Conservation (phyloP, 176 grass and related monocot species). For the Stipa capillata region DNA sequence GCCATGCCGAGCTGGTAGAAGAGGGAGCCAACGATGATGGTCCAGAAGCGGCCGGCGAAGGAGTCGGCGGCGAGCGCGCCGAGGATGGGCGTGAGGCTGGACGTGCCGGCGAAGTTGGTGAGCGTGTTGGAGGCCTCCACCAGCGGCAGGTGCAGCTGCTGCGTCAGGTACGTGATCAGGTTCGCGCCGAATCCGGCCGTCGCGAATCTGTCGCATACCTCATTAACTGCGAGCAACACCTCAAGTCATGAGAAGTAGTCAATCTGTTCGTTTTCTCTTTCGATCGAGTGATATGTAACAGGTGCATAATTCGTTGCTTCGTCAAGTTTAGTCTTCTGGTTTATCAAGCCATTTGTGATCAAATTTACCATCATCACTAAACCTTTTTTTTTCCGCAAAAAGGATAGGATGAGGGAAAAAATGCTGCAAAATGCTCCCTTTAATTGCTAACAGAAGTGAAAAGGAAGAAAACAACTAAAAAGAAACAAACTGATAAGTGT, state of each 20-base stretch:
- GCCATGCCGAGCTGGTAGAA: slow-evolving; percentile 65
- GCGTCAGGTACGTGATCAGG: slow-evolving; percentile 72
- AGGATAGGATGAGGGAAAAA: not conserved
- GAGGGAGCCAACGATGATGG: slow-evolving; percentile 46
- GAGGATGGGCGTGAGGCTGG: slow-evolving; percentile 58
- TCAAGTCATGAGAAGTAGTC: not conserved
- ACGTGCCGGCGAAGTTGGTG: slow-evolving; percentile 57
- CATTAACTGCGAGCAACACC: slow-evolving; percentile 36
- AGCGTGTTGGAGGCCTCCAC: slow-evolving; percentile 70
- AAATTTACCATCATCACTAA: not conserved
- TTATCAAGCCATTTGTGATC: not conserved
- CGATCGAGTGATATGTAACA: not conserved
- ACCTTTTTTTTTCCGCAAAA: not conserved
- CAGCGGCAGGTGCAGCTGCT: slow-evolving; percentile 58
- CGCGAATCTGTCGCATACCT: slow-evolving; percentile 56
- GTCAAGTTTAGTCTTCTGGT: not conserved
- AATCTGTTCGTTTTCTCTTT: not conserved
- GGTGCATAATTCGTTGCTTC: not conserved
- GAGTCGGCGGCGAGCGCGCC: slow-evolving; percentile 65
- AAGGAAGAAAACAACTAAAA: not conserved
- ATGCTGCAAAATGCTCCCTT: not conserved
- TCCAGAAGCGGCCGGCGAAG: slow-evolving; percentile 70
- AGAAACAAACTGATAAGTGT: not conserved
- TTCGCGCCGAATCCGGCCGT: slow-evolving; percentile 52
- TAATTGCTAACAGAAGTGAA: not conserved